These are phyloP conservation scores for Nicotiana undulata DNA, from an alignment of 257 asterid species.

Conservation along the genomic window DNA sequence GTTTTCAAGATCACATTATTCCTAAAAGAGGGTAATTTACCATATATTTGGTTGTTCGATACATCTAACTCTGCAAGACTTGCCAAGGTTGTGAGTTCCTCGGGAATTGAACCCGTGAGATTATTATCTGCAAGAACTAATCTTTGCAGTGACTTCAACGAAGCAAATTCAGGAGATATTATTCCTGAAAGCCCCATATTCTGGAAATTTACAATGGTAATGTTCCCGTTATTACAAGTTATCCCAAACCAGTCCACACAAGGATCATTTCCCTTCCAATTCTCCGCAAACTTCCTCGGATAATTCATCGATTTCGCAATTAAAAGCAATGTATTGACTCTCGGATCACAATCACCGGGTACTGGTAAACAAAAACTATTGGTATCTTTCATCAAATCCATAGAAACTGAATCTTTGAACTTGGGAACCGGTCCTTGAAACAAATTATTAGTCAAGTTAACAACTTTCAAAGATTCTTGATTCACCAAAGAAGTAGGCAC, in stretches of 20 bases:
- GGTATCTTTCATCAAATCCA: conserved; percentile 44
- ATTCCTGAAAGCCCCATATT: conserved; percentile 71
- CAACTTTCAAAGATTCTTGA: conserved; percentile 56
- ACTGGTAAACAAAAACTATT: conserved; percentile 79
- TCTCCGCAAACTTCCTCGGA: conserved; percentile 61
- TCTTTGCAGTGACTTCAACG: conserved; percentile 53
- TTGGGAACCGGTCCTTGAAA: conserved; percentile 85
- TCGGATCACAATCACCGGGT: conserved; percentile 75
- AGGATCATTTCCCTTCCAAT: conserved; percentile 81
- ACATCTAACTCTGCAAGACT: conserved; percentile 58
- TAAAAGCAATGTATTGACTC: conserved; percentile 50
- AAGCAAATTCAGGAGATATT: conserved; percentile 60
- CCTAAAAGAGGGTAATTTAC: conserved; percentile 61
- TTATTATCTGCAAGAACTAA: conserved; percentile 71
- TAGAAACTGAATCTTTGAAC: conserved; percentile 50
- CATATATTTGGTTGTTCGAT: conserved; percentile 66
- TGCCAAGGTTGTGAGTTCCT: conserved; percentile 47
- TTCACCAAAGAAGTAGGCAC: conserved; percentile 54
- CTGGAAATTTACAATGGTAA: conserved; percentile 71
- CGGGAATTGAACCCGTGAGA: conserved; percentile 66
- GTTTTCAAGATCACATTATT: conserved; percentile 43
- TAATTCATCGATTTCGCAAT: conserved; percentile 46
- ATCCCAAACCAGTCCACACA: conserved; percentile 82
- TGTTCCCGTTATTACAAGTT: conserved; percentile 62
- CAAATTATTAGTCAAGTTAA: conserved; percentile 79